Base-by-base conservation (phyloP, 192 early-diverging fungal species). In the Podila horticola region DNA sequence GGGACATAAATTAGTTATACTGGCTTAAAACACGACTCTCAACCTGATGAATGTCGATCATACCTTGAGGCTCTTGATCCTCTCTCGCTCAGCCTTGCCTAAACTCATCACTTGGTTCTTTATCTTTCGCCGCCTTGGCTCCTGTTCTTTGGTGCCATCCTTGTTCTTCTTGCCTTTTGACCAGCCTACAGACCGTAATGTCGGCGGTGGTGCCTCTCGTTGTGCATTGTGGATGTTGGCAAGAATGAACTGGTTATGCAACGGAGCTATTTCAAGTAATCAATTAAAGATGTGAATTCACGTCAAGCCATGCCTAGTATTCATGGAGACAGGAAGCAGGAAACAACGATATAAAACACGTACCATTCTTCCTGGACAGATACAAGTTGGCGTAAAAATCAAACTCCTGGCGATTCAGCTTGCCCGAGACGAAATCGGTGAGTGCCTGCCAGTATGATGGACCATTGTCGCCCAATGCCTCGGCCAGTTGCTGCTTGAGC, bases 141-240 rank as follows among this genome's bases (percentile, higher is more conserved):
- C 76, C 72, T 91, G 83, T 50, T 82, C 69, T 69, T 69, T 86
- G 63, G 62, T 52, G 7, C 86, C 85, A 51, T 87, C 85, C 59
- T 85, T 87, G 20, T 68, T 86, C 50, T 82, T 83, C 65, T 86
- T 87, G 41, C 87, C 75, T 65, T 87, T 86, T 13, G 75, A 82
- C 91, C 71, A 92, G 71, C 79, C 92, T 61, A 88, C 84, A 9
- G 84, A 75, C 13, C 88, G 86, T 68, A 89, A 86, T 29, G 85
- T 88, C 12, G 92, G 92, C 34, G 92, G 92, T 20, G 87, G 88
- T 64, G 86, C 86, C 29, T 88, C 87, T 74, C 79, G 86, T 67
- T 92, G 92, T 29, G 92, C 92, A 82, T 94, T 94, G 66, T 94
- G 92, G 49, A 94, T 92, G 10, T 91, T 92, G 33, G 92, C 92